A percentile compares a stretch with the other conserved stretches of the same genome.
These are phyloP conservation scores for Rhododendron molle DNA, from an alignment of 148 eudicot genomes.

Conservation along the genomic window DNA sequence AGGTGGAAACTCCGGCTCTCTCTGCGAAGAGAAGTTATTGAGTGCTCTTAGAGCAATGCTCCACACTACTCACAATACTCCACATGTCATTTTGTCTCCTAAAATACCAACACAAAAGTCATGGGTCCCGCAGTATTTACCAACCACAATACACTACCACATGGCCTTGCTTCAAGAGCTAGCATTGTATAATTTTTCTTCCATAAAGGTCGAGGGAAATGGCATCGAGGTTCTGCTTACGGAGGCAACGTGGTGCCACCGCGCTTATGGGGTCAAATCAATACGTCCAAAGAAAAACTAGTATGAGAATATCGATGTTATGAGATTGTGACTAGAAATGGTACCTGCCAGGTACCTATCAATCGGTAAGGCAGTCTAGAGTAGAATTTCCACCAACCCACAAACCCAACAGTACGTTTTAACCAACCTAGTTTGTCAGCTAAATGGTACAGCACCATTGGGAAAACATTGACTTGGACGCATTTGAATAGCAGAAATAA, in stretches of 20 bases:
- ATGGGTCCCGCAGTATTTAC: background rate
- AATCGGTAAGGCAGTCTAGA: background rate
- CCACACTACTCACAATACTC: background rate
- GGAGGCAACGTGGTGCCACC: background rate
- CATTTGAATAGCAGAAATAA: conserved; percentile 1
- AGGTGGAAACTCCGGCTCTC: background rate
- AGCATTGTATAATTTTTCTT: too few relatives aligned
- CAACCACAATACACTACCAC: background rate
- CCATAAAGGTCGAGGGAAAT: background rate
- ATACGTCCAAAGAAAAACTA: background rate
- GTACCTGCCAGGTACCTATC: background rate
- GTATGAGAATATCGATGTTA: background rate
- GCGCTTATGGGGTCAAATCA: background rate
- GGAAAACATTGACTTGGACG: background rate
- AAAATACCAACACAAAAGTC: background rate
- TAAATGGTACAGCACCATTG: background rate
- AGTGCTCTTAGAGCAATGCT: background rate
- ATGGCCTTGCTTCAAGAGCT: background rate
- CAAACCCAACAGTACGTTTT: background rate
- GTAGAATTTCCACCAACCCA: background rate
- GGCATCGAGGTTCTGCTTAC: background rate
- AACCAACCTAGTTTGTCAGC: background rate
- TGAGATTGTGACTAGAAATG: background rate
- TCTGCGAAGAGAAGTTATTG: background rate
- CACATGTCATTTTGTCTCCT: background rate